Conservation (phyloP, 1,139 yeast species). For the Yamadazyma dendronema region DNA sequence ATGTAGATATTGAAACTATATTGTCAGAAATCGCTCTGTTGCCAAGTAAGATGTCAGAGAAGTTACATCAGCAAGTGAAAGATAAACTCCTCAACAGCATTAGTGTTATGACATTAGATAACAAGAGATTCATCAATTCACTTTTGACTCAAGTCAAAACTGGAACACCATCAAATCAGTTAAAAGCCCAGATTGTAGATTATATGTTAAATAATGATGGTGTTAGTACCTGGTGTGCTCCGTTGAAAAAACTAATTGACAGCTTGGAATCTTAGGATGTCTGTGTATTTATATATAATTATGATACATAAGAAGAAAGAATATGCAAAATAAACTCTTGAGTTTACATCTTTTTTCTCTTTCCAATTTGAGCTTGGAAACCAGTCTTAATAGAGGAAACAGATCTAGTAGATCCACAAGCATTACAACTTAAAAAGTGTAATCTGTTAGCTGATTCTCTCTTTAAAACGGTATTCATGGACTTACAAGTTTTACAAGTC, state of each 20-base stretch:
- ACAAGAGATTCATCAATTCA: slow-evolving; percentile 19
- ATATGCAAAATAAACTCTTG: background rate
- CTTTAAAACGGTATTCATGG: slow-evolving; percentile 93
- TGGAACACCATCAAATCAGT: slow-evolving; percentile 5
- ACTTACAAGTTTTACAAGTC: slow-evolving; percentile 97
- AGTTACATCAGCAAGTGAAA: slow-evolving; percentile 38
- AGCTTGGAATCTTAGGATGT: slow-evolving; percentile 7
- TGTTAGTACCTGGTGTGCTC: slow-evolving; percentile 55
- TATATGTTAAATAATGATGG: slow-evolving; percentile 54
- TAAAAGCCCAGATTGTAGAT: slow-evolving; percentile 31
- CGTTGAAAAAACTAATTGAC: slow-evolving; percentile 51
- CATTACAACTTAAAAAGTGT: slow-evolving; percentile 95
- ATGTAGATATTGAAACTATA: slow-evolving; percentile 7
- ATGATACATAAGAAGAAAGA: slow-evolving; percentile 10
- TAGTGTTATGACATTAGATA: slow-evolving; percentile 16
- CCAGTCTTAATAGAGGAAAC: slow-evolving; percentile 98
- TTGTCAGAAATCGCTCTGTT: slow-evolving; percentile 15
- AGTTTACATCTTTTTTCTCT: slow-evolving; percentile 56
- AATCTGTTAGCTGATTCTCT: slow-evolving; percentile 95
- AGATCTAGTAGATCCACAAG: slow-evolving; percentile 97
- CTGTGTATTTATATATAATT: slow-evolving; percentile 3
- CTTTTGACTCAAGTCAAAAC: slow-evolving; percentile 12
- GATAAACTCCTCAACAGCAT: slow-evolving; percentile 23
- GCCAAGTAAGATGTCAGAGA: slow-evolving; percentile 27
- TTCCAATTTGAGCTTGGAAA: slow-evolving; percentile 95